These are phyloP conservation scores for Fusarium buharicum DNA, from an alignment of 2,329 filamentous ascomycete genomes.

Conservation along the genomic window DNA sequence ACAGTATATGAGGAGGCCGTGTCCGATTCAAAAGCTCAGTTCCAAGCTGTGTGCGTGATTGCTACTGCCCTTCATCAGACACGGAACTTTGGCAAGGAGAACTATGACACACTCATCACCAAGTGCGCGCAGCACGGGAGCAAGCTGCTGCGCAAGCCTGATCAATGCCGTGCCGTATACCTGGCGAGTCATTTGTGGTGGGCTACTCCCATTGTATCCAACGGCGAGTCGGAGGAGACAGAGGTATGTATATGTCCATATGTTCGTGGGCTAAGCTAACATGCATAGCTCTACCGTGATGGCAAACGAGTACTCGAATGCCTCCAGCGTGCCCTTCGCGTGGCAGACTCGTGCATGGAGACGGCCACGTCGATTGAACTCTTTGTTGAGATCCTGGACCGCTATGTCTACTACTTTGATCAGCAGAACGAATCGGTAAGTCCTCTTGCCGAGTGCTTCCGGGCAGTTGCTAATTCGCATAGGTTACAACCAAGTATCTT, in stretches of 20 bases:
- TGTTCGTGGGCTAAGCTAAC: conserved; percentile 34
- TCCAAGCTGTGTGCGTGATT: conserved; percentile 96
- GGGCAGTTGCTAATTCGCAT: conserved; percentile 25
- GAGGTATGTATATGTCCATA: conserved; percentile 66
- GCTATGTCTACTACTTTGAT: conserved; percentile 99
- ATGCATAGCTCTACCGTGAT: conserved; percentile 86
- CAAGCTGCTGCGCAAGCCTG: conserved; percentile 96
- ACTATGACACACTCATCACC: conserved; percentile 98
- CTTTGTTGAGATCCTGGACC: conserved; percentile 97
- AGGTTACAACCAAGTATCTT: conserved; percentile 94
- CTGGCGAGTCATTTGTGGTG: conserved; percentile 98
- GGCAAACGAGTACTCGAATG: conserved; percentile 97
- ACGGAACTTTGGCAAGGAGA: conserved; percentile 92
- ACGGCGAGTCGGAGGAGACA: conserved; percentile 82
- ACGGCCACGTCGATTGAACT: conserved; percentile 96
- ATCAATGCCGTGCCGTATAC: conserved; percentile 97
- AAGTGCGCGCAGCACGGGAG: conserved; percentile 97
- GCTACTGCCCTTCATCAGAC: conserved; percentile 89
- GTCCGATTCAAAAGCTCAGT: conserved; percentile 94
- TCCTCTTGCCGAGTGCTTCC: neutral
- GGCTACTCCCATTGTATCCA: conserved; percentile 83
- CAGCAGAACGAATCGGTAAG: conserved; percentile 94
- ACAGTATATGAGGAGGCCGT: conserved; percentile 98
- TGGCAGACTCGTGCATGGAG: conserved; percentile 99
- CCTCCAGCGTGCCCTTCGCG: conserved; percentile 90